Percentiles rank a stretch among this genome's conserved stretches.
Evolutionary conservation across 495 filamentous ascomycete species (phyloP).

Genomic region (Hypomontagnella monticulosa): DNA sequence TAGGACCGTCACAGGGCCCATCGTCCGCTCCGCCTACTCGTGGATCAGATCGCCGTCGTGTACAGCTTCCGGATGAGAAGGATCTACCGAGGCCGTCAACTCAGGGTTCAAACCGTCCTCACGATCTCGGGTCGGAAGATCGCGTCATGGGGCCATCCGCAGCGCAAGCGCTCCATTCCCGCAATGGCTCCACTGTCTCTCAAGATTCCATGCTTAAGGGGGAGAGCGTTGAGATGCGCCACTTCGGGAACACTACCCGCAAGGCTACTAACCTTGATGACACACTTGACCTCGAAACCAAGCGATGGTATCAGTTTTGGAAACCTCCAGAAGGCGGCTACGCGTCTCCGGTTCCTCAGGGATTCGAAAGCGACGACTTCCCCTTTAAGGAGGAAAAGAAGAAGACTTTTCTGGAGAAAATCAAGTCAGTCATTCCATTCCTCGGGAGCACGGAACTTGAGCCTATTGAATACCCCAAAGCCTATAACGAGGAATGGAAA

Average conservation of each 20-base stretch:
- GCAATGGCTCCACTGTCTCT: slow-evolving; percentile 47
- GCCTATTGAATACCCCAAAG: slow-evolving; percentile 71
- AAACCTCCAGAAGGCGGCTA: slow-evolving; percentile 62
- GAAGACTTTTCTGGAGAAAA: slow-evolving; percentile 55
- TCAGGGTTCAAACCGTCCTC: slow-evolving; percentile 29
- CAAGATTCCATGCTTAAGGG: slow-evolving; percentile 48
- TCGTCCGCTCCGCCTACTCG: slow-evolving; percentile 36
- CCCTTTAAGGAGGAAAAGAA: slow-evolving; percentile 54
- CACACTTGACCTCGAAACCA: slow-evolving; percentile 54
- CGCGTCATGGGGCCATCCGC: slow-evolving; percentile 42
- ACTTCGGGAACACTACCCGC: slow-evolving; percentile 56
- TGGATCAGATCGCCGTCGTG: slow-evolving; percentile 43
- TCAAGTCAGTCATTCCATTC: slow-evolving; percentile 57
- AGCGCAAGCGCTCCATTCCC: slow-evolving; percentile 43
- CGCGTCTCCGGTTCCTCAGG: slow-evolving; percentile 62
- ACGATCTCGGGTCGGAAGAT: slow-evolving; percentile 30
- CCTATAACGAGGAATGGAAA: slow-evolving; percentile 71
- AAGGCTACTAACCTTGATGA: slow-evolving; percentile 54
- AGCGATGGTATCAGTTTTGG: slow-evolving; percentile 65
- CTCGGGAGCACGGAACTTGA: slow-evolving; percentile 46
- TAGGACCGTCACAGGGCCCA: slow-evolving; percentile 40
- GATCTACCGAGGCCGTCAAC: slow-evolving; percentile 46
- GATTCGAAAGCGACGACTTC: slow-evolving; percentile 53
- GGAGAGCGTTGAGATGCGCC: slow-evolving; percentile 42
- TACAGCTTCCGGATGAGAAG: slow-evolving; percentile 37